Base-by-base conservation (phyloP, 2,329 filamentous ascomycete genomes). In the Beauveria medogensis region DNA sequence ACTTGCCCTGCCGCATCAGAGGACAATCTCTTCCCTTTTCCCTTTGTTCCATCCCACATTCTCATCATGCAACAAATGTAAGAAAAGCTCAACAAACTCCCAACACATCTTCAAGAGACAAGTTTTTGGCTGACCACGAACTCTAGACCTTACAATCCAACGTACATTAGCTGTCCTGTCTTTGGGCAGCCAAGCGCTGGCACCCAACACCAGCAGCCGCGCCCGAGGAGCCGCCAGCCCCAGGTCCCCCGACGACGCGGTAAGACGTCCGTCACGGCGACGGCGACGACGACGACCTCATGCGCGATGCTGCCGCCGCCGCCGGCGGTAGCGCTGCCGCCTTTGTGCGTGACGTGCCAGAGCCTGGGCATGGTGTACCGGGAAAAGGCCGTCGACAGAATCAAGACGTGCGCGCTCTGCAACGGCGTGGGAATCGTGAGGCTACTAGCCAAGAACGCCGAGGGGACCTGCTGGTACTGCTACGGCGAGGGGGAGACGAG, bases 401-500 rank as follows among this genome's bases (percentile, higher is more conserved):
- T 20, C 26, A 52, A 46, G 40, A 20, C 8, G 26, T 59, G 57
- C 18, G 47, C 14, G n/a, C 40, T 53, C 20, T 59, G 57, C 48
- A 3, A 2, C 14, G 57, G 57, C 5, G 10, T 3, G 12, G 40
- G 37, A 14, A 3, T 18, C 2, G 9, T 59, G 10, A 43, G 8
- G 20, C 8, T 26, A 18, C 5, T 6, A 9, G 5, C 24, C 24
- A 2, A 3, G 2, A 5, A 18, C 3, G 37, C 18, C 5, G 40
- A 46, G 22, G 34, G 24, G 1, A 6, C 12, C 10, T 59, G 57
- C 24, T 53, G 40, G 40, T 16, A 59, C 50, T 59, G 57, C 41
- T n/a, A 47, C 50, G 57, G 57, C n/a, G 37, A 41, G 26, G 57
- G 57, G 8, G 47, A 53, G 41, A 59, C 48, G 28, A 53, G 10